Evolutionary conservation across 2,329 filamentous ascomycete genomes (phyloP), one percentile per base, ranked within the genome.

Genomic region (Xylaria sp.): DNA sequence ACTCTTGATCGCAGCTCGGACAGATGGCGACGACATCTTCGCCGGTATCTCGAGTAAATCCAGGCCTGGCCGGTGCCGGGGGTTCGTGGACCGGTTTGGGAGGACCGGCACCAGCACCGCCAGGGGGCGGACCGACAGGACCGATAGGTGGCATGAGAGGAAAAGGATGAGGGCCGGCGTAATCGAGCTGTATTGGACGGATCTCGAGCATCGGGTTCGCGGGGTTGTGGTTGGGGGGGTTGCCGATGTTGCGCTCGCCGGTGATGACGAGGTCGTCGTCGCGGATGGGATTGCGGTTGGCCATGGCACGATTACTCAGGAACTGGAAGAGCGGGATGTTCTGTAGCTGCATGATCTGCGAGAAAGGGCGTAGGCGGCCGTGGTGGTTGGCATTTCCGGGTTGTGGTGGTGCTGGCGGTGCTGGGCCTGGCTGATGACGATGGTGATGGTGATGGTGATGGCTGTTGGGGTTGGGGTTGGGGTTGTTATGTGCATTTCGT

Each of bases 1-100:
- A 83, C 80, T 98, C 95, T 67, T 92, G 87, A 20, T 92, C 90
- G 75, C 96, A 99, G 67, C 93, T 93, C 0, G 95, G 93, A 78
- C 96, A 99, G 0, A 97, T 85, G 2, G 95, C 86, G 0, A 92
- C 84, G 44, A 92, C 87, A 17, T 93, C 89, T 42, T 93, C 90
- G 46, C 83, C 87, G 0, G 93, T 92, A 58, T 89, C 89, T 67
- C 94, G 86, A 0, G 93, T 97, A 75, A 96, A 98, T 0, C 94
- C 95, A n/a, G 88, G 83, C 6, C 87, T 86, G 0, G 92, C 84
- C 0, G 89, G 81, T n/a, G 85, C 83, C 0, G 92, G 90, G 0
- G 90, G 84, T 51, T 90, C 87, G 78, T 95, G 88, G 74, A 15
- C 79, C n/a, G 83, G 84, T 73, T 84, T 86, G 23, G 80, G 80